Base-by-base conservation (phyloP, 345 rosid species). In the Eutrema heterophyllum region DNA sequence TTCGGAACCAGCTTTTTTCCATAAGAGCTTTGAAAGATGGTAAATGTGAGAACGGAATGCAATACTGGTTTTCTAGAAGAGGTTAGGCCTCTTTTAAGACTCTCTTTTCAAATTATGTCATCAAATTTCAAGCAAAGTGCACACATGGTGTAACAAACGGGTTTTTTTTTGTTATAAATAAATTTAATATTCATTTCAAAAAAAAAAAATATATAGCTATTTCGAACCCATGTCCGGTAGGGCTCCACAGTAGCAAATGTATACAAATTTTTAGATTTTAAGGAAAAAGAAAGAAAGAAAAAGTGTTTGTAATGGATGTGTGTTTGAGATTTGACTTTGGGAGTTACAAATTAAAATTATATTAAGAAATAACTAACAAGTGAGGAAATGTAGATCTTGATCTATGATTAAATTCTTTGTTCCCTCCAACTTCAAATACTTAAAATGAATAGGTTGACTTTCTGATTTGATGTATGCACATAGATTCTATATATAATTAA, bases 371-470 rank as follows among this genome's bases (percentile, higher is more conserved):
- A 41, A 41, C 5, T 38, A 33, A 60, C 45, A 57, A 51, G 16
- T 21, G 24, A 60, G 49, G 32, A 35, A 60, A 75, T 24, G 49
- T 36, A 69, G 75, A 76, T 76, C 75, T 54, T 69, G 79, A 69
- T 76, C 79, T 70, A 36, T 10, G 48, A 54, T 69, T 69, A 62
- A 75, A 54, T 44, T 44, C 11, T 26, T 0, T 63, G 75, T 69
- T 69, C 69, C 79, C 79, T 68, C 5, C 11, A 33, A 5, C 51
- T 5, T 43, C 21, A 68, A 68, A 61, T 61, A 33, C 3, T 38
- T 36, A 61, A 63, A 75, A 53, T 21, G 38, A 30, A 16, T 0
- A 55, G 61, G 32, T 70, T 70, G 76, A 69, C 79, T 77, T 76
- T 29, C 64, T 46, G 3, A 56, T 55, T 35, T 30, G 33, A 56